Evolutionary conservation across 495 filamentous ascomycete species (phyloP), one percentile per base, ranked within the genome.

Genomic region (Penicillium coprophilum): DNA sequence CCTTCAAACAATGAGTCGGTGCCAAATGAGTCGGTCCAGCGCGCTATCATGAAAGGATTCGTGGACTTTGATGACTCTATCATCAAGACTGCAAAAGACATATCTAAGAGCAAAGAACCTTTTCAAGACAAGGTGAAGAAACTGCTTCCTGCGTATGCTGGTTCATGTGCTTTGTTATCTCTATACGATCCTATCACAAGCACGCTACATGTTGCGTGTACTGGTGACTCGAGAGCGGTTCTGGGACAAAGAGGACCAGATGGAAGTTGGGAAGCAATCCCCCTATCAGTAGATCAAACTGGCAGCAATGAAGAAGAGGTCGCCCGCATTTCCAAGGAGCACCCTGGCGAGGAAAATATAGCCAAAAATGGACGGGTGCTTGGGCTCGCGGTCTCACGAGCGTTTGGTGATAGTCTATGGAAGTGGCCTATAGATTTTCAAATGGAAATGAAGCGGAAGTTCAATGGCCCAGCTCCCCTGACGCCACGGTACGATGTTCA

Each of bases 361-460:
- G 62, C 87, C 13, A 76, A 80, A 55, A 60, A 76, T 36, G 82
- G 84, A 3, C 78, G 84, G 1, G 61, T 87, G 2, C 74, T 85
- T 40, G 85, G 85, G 1, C 56, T 86, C 1, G 71, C 69, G 34
- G 76, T 83, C 0, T 80, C 83, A 8, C 78, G 86, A 2, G 82
- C 81, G 0, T 88, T 89, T 61, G 86, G 87, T 31, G 85, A 89
- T 66, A 67, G 73, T 30, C 73, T 74, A 43, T 87, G 80, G 83
- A 88, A 88, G 57, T 87, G 82, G 82, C 62, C 81, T 4, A 19
- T 76, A 9, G 67, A 75, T 6, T 60, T 84, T 15, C 76, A 82
- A 48, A 44, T 68, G 28, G 62, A 71, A 3, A 63, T 80, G 30
- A 57, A 75, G 15, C 27, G 63, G 3, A 59, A 71, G n/a, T 87